Evolutionary conservation across 75 land plant genomes (phyloP).

Genomic region (Pinus tabuliformis): DNA sequence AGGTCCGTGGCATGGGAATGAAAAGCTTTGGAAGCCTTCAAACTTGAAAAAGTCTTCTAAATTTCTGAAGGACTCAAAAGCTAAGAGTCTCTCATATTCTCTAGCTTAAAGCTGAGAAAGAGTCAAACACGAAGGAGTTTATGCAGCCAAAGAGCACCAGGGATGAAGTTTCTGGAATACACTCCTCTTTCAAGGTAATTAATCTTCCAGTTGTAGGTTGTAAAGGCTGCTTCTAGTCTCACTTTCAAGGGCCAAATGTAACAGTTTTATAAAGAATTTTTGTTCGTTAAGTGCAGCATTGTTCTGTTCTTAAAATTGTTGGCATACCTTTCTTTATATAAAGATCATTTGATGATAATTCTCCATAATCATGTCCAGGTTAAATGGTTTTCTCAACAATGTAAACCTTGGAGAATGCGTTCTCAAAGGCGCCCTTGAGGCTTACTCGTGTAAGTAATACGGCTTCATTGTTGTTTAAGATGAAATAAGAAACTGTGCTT

Average conservation of each 20-base stretch:
- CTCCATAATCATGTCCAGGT: constrained; percentile 27
- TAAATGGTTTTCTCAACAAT: constrained; percentile 56
- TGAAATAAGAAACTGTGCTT: not conserved
- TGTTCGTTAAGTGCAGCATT: not conserved
- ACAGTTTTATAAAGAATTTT: too few species aligned
- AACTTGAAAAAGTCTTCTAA: too few species aligned
- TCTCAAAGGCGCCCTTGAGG: constrained; percentile 74
- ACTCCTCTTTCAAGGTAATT: constrained; percentile 59
- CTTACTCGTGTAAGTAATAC: constrained; percentile 66
- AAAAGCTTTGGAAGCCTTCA: too few species aligned
- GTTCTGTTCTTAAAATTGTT: not conserved
- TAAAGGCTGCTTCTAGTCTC: too few species aligned
- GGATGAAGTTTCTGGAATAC: constrained; percentile 86
- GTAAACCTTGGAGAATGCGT: constrained; percentile 78
- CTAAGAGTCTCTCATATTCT: not conserved
- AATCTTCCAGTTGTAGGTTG: not conserved
- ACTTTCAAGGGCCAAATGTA: too few species aligned
- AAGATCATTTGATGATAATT: not conserved
- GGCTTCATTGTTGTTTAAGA: too few species aligned
- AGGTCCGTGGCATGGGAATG: too few species aligned
- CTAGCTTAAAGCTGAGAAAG: not conserved
- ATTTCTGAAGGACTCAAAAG: too few species aligned
- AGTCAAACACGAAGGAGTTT: not conserved
- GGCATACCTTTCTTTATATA: not conserved
- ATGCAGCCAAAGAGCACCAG: constrained; percentile 1